Conservation (phyloP, 2,329 filamentous ascomycete species). For the Fusarium proliferatum region DNA sequence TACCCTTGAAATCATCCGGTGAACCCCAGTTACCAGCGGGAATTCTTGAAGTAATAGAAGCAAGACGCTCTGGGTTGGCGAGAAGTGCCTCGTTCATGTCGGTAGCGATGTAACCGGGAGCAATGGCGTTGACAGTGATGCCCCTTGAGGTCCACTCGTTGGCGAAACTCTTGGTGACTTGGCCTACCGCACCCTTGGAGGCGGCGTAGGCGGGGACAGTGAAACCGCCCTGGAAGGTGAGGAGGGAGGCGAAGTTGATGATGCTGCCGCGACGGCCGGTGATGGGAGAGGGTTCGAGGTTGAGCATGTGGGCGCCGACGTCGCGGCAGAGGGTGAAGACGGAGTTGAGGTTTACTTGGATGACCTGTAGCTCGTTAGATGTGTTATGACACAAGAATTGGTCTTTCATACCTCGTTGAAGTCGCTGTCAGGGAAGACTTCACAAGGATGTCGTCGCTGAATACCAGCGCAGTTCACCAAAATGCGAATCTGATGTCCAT, state of each 20-base stretch:
- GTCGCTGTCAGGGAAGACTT: constrained; percentile 79
- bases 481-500: constrained; percentile 76
- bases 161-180: constrained; percentile 84
- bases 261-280: constrained; percentile 74
- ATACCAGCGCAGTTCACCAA: constrained; percentile 90
- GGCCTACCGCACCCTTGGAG: constrained; percentile 84
- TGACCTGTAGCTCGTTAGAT: constrained; percentile 60
- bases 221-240: constrained; percentile 87
- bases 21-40: constrained; percentile 85
- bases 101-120: constrained; percentile 91
- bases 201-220: constrained; percentile 91
- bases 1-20: constrained; percentile 90
- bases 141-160: constrained; percentile 89
- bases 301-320: constrained; percentile 81
- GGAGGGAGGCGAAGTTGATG: constrained; percentile 85
- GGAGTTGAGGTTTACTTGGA: constrained; percentile 87
- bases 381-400: background rate
- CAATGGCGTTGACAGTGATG: constrained; percentile 87
- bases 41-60: constrained; percentile 81
- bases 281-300: constrained; percentile 58
- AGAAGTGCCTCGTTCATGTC: constrained; percentile 92
- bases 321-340: constrained; percentile 85
- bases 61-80: constrained; percentile 74
- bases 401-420: constrained; percentile 70
- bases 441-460: constrained; percentile 80